A percentile compares a stretch with the other conserved stretches of the same genome.
These are phyloP conservation scores for Pyrenula aspistea DNA, from an alignment of 495 filamentous ascomycete genomes.

Conservation along the genomic window DNA sequence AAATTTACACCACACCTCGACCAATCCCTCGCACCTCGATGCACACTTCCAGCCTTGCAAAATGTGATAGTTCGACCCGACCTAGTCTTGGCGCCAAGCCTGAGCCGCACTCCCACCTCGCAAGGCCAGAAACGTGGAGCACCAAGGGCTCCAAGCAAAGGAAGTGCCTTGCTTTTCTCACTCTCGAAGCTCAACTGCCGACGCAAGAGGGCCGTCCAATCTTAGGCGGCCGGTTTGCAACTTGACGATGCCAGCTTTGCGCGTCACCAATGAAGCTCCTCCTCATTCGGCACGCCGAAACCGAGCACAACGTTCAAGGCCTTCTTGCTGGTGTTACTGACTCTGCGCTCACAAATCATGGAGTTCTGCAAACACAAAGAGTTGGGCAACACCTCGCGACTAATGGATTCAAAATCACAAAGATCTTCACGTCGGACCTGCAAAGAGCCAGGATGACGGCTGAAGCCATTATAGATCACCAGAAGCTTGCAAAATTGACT, in stretches of 20 bases:
- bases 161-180: too few relatives aligned
- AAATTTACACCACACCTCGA: too few relatives aligned
- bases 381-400: constrained; percentile 47
- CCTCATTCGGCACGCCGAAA: constrained; percentile 79
- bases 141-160: too few relatives aligned
- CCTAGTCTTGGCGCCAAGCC: too few relatives aligned
- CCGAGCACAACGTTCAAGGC: constrained; percentile 72
- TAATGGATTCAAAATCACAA: constrained; percentile 28
- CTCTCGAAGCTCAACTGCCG: too few relatives aligned
- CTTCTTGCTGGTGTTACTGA: constrained; percentile 73
- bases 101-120: too few relatives aligned
- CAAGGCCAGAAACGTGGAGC: too few relatives aligned
- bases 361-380: constrained; percentile 58
- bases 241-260: background rate
- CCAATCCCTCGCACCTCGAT: too few relatives aligned
- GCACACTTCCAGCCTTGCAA: too few relatives aligned
- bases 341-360: constrained; percentile 72
- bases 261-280: constrained; percentile 48
- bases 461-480: constrained; percentile 44
- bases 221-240: too few relatives aligned
- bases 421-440: constrained; percentile 72
- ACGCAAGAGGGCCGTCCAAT: too few relatives aligned
- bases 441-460: constrained; percentile 64
- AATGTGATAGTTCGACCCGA: too few relatives aligned
- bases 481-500: constrained; percentile 8